phyloP scores from a whole-genome alignment of 1,284 basidiomycete genomes.

The Ganoderma multipileum region DNA sequence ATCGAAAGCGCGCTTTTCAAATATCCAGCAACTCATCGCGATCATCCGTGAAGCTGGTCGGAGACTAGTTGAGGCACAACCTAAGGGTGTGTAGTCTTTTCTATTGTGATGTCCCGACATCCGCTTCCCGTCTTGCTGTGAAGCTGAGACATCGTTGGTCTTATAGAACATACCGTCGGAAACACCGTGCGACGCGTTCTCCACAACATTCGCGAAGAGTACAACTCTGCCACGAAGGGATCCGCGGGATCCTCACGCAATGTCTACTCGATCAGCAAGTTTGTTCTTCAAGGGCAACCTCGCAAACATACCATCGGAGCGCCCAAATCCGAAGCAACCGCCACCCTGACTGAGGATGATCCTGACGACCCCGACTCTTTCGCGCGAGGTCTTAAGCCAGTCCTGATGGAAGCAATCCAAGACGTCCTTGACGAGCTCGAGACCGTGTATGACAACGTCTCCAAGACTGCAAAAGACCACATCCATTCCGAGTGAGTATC shows the following conservation, averaged over 20 bases:
- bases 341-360: slow-evolving; percentile 69
- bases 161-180: slow-evolving; percentile 89
- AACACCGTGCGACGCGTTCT: slow-evolving; percentile 93
- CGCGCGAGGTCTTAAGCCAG: slow-evolving; percentile 73
- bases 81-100: slow-evolving; percentile 72
- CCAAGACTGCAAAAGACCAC: slow-evolving; percentile 94
- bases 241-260: slow-evolving; percentile 45
- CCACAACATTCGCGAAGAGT: slow-evolving; percentile 94
- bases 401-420: slow-evolving; percentile 90
- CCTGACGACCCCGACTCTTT: slow-evolving; percentile 78
- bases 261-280: slow-evolving; percentile 77
- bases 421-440: slow-evolving; percentile 96
- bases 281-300: slow-evolving; percentile 79
- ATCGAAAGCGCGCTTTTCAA: slow-evolving; percentile 84
- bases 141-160: slow-evolving; percentile 10
- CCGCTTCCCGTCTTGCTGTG: neutral
- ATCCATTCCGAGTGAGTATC: slow-evolving; percentile 91
- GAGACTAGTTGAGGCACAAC: slow-evolving; percentile 87
- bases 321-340: slow-evolving; percentile 59
- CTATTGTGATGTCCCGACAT: neutral
- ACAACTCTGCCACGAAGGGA: slow-evolving; percentile 69
- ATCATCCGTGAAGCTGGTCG: slow-evolving; percentile 86
- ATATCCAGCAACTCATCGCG: slow-evolving; percentile 85
- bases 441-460: slow-evolving; percentile 94
- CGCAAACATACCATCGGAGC: slow-evolving; percentile 56